Base-by-base conservation (phyloP, 2,329 filamentous ascomycete genomes). In the Cordyceps fumosorosea region DNA sequence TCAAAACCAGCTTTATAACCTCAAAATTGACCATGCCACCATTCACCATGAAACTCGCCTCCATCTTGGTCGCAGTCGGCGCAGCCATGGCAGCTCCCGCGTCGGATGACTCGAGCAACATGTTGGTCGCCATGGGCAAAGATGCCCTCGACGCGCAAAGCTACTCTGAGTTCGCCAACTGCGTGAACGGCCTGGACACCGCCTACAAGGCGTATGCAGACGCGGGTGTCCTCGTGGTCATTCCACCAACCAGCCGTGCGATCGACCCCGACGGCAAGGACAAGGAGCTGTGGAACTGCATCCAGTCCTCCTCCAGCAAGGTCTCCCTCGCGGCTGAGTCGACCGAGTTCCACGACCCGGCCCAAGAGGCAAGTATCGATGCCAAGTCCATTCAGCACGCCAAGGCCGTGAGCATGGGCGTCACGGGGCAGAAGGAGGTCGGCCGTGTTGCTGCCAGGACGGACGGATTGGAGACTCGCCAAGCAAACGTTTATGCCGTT, bases 301-400 rank as follows among this genome's bases (percentile, higher is more conserved):
- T 59, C 18, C n/a, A 59, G 8, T 40, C 56, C 32, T 59, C 56
- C n/a, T 50, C 45, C 18, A 16, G 14, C 56, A 59, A 26, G n/a
- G 8, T 59, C 16, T 59, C 56, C n/a, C 45, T 59, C 37, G 56
- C 56, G 29, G 26, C 24, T 50, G 56, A 59, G 20, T 59, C 56
- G 18, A 59, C 45, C 45, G 56, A 59, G 2, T 59, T 59, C 56
- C 32, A 51, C 34, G 56, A 59, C 14, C 29, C 11, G 37, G 32
- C 56, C 20, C 56, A 59, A 14, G 56, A 51, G 18, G 45, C 44
- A 32, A 59, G 44, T 20, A 29, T 29, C n/a, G 20, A 51, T 8
- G 20, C 40, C 56, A 50, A 20, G 56, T 18, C 45, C n/a, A 59
- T 59, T 12, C 56, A 29, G 20, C 47, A 59, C 32, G 20, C 44